Evolutionary conservation across 805 yeast species (phyloP).

Genomic region (Kodamaea hsintzibuensis): DNA sequence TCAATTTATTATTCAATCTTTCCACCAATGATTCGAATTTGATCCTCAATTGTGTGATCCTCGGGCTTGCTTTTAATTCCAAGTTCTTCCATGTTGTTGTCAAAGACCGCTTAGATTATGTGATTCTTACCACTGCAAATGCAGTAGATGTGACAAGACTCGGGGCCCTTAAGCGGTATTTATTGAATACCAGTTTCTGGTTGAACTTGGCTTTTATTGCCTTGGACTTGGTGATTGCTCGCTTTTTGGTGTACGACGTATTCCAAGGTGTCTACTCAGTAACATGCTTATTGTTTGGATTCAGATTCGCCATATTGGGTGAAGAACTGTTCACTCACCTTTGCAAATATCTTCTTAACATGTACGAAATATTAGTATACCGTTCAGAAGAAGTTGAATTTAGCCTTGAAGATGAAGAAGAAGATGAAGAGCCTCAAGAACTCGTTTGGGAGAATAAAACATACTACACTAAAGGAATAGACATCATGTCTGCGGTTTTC

Average conservation of each 20-base stretch:
- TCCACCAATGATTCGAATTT: slow-evolving; percentile 64
- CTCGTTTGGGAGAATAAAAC: slow-evolving; percentile 74
- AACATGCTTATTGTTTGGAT: slow-evolving; percentile 66
- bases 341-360: slow-evolving; percentile 50
- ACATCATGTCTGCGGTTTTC: slow-evolving; percentile 48
- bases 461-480: slow-evolving; percentile 56
- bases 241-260: slow-evolving; percentile 55
- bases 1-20: slow-evolving; percentile 62
- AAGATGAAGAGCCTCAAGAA: slow-evolving; percentile 41
- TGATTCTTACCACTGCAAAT: slow-evolving; percentile 15
- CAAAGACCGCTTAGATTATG: slow-evolving; percentile 49
- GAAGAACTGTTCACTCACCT: slow-evolving; percentile 51
- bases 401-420: slow-evolving; percentile 9
- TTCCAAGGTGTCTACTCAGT: slow-evolving; percentile 53
- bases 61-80: slow-evolving; percentile 34
- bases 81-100: slow-evolving; percentile 80
- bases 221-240: slow-evolving; percentile 54
- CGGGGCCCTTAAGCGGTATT: slow-evolving; percentile 31
- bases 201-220: slow-evolving; percentile 46
- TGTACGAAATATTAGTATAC: slow-evolving; percentile 54
- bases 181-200: slow-evolving; percentile 43
- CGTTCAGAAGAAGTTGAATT: neutral
- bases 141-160: neutral
- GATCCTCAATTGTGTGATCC: slow-evolving; percentile 46
- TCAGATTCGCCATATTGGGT: slow-evolving; percentile 69